A percentile compares a stretch with the other conserved stretches of the same genome.
Conservation (phyloP, 2,329 filamentous ascomycete genomes). For the Colletotrichum karsti region DNA sequence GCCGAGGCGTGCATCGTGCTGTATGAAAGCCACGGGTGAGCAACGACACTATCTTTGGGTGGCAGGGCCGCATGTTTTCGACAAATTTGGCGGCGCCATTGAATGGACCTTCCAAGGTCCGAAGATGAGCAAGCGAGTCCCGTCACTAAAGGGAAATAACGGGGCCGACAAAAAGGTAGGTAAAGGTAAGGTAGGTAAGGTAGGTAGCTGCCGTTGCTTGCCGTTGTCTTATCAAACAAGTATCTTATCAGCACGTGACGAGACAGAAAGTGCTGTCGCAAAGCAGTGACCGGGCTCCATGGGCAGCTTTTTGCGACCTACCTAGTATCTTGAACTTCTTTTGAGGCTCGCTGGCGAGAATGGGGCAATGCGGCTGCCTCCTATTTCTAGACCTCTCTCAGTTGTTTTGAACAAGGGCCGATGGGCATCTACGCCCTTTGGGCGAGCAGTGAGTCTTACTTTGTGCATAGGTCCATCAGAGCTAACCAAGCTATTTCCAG, state of each 20-base stretch:
- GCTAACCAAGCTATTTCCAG: neutral
- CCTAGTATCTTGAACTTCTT: constrained; percentile 1
- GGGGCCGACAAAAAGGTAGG: no score
- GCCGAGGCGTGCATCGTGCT: constrained; percentile 9
- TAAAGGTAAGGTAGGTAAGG: no score
- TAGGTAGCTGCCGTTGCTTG: constrained; percentile 5
- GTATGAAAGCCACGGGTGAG: constrained; percentile 25
- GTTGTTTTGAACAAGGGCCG: constrained; percentile 19
- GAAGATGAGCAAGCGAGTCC: neutral
- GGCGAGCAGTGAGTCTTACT: neutral
- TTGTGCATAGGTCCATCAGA: neutral
- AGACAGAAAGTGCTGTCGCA: neutral
- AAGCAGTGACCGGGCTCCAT: neutral
- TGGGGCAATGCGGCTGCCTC: constrained; percentile 30
- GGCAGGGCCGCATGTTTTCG: constrained; percentile 25
- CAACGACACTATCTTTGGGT: constrained; percentile 16
- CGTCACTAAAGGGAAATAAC: neutral
- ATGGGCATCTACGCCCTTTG: neutral
- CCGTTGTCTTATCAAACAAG: neutral
- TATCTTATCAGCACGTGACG: constrained; percentile 27
- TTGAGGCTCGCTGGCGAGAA: constrained; percentile 12
- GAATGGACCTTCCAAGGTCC: neutral
- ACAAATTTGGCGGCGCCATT: constrained; percentile 11
- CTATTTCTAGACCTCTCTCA: constrained; percentile 13
- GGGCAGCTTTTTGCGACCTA: neutral